Base-by-base conservation (phyloP, 2,329 filamentous ascomycete genomes). In the Arachnomyces sp. region DNA sequence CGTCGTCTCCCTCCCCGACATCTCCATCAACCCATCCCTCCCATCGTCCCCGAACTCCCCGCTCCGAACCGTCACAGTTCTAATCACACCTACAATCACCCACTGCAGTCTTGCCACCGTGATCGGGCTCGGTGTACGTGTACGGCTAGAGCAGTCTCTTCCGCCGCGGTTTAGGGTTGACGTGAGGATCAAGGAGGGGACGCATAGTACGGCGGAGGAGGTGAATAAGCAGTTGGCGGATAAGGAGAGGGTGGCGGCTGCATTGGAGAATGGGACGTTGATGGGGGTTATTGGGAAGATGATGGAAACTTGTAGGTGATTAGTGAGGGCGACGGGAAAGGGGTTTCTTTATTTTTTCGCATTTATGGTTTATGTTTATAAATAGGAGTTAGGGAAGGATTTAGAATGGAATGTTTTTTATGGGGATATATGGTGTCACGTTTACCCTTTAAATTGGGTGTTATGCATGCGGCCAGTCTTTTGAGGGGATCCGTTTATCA, bases 81-180 rank as follows among this genome's bases (percentile, higher is more conserved):
- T 94, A 55, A 83, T 98, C 51, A 98, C 92, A 8, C 92, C 92
- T 7, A 98, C 92, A 17, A 92, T 96, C 57, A 93, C 90, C 12
- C 92, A 96, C 65, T 98, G 92, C 70, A 94, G 86, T 37, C 77
- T 98, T 31, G 92, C 92, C 25, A 98, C 92, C 0, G 88, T 98
- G 44, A 95, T 98, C 54, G 92, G 92, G 1, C 74, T 98, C 12
- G 92, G 89, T 11, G 87, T 98, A 15, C 80, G 92, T 33, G 89
- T 95, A 31, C 79, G 92, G 16, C 74, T 98, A 16, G 89, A 96
- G 67, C 84, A 94, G 61, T 84, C 86, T 8, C 72, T 98, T 43
- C 92, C 92, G 3, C 86, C 92, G 28, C 85, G 90, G 55, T 98
- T 92, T 62, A 79, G 92, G 29, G 77, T 96, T 37, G 89, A 96